Base-by-base conservation (phyloP, 805 yeast genomes). In the Candida jianshihensis region DNA sequence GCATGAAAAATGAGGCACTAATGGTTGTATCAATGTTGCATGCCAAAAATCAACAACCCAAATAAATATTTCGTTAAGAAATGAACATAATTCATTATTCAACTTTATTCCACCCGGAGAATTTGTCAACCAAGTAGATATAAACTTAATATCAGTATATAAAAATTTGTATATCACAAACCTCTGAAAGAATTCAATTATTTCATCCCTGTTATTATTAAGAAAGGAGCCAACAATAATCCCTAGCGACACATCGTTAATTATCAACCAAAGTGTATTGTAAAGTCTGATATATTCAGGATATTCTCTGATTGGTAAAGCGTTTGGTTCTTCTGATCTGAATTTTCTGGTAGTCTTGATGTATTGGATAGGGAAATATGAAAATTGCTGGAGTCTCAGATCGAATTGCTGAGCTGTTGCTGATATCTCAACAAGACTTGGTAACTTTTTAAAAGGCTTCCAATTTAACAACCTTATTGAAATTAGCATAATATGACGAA, bases 91-190 rank as follows among this genome's bases (percentile, higher is more conserved):
- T 50, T 88, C 96, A 40, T 77, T 80, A 56, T 92, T 92, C 35
- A 92, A 71, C 53, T 92, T 92, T 49, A 92, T 78, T 4, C 98
- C 98, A 13, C 90, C 95, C 0, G 98, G 98, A 50, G 89, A 83
- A 42, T 78, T 71, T 66, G 88, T 86, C 26, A 92, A 66, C 89
- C 95, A 83, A 0, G 63, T 46, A 4, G 89, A 75, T 26, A 78
- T 54, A 3, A 53, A 41, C 15, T 67, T 60, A 30, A 80, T 58
- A n/a, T 66, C 64, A 24, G 61, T 51, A 37, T 73, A 73, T 12
- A 81, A 43, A 1, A 66, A 39, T 18, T 51, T 52, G 27, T 68
- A 60, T 12, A 76, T 57, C 5, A 60, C 19, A 5, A 35, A 29
- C n/a, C 56, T 41, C 30, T 54, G 51, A 26, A 70, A 35, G 36